A percentile compares a stretch with the other conserved stretches of the same genome.
These are phyloP conservation scores for Helotiales sp. DNA, from an alignment of 2,329 filamentous ascomycete species.

Conservation along the genomic window DNA sequence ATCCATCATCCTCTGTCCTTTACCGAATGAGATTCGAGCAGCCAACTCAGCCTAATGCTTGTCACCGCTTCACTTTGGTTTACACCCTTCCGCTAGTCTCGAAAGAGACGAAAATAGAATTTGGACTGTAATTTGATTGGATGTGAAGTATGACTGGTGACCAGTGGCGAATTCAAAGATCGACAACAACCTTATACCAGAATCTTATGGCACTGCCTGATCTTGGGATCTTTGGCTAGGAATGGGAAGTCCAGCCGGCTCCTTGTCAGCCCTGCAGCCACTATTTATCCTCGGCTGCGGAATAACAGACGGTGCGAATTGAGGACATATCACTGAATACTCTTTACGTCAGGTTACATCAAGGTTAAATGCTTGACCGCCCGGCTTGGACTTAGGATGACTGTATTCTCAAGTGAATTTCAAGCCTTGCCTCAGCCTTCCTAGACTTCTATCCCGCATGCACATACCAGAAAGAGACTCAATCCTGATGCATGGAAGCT, in stretches of 20 bases:
- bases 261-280: background rate
- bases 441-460: background rate
- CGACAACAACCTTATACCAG: background rate
- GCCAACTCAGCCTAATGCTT: background rate
- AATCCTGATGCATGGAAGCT: no score
- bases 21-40: no score
- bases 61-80: no score
- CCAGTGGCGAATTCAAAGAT: background rate
- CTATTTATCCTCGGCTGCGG: background rate
- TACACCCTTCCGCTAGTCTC: background rate
- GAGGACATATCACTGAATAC: no score
- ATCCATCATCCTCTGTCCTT: no score
- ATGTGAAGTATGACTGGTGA: background rate
- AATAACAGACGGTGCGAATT: no score
- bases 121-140: background rate
- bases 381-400: background rate
- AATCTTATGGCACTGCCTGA: background rate
- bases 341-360: no score
- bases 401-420: background rate
- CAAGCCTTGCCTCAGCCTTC: background rate
- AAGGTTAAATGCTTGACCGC: no score
- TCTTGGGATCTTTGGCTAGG: background rate
- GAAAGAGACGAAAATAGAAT: background rate
- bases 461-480: no score
- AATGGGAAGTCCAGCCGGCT: background rate